Base-by-base conservation (phyloP, 768 basidiomycete species). In the Amanita polypyramis region DNA sequence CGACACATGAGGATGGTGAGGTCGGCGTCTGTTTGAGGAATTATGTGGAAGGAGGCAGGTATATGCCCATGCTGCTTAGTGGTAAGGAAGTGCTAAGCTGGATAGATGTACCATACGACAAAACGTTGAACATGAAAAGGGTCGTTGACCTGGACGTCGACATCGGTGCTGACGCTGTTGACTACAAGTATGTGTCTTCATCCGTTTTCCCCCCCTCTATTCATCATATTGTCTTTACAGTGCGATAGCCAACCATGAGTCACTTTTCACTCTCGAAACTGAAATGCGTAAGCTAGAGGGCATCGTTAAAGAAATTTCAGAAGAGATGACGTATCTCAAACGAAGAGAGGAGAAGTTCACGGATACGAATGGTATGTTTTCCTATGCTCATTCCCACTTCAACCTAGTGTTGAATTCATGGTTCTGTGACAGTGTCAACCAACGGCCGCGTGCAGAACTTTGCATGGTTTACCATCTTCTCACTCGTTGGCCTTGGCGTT, bases 281-380 rank as follows among this genome's bases (percentile, higher is more conserved):
- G 96, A 98, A 65, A 97, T 98, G 94, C 80, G 93, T 34, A 98
- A 98, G 60, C 73, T 99, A 2, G 96, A 99, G 63, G 94, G 91
- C 0, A 64, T 97, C 11, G 86, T 93, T 30, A 90, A 93, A 62
- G 96, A 98, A 68, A 81, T 99, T 45, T 80, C 85, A 11, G 94
- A 97, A 56, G 94, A 99, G 65, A 73, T 97, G 70, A 77, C 77
- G 6, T 98, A 95, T 66, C 76, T 99, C 51, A 90, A 93, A 69
- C 67, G 70, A 55, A 75, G 95, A n/a, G 95, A 98, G 64, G 83
- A 85, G 56, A 73, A 76, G 39, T 97, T 99, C 70, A 74, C 88
- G 10, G 69, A 67, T 54, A 99, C 96, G 29, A 98, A 98, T 59
- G 66, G 95, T 97, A 49, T 59, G 85, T 74, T n/a, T 42, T 43